Evolutionary conservation across 495 filamentous ascomycete species (phyloP), one percentile per base, ranked within the genome.

Genomic region (Penicillium roqueforti): DNA sequence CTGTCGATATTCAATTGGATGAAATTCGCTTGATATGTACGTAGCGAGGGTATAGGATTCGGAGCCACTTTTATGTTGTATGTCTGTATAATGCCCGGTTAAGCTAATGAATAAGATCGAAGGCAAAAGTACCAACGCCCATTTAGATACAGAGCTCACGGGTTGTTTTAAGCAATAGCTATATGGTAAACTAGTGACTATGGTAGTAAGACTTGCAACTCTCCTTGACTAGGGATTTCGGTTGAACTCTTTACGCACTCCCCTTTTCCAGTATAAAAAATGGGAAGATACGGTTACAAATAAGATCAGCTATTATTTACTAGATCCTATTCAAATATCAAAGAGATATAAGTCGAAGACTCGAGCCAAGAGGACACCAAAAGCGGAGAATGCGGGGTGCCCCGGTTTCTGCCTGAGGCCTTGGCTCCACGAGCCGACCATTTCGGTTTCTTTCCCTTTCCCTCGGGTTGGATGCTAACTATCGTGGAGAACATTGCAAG

Each of bases 351-450:
- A 2, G 39, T 4, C 23, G 19, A 13, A 29, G 36, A 41, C 3
- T 29, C 8, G 28, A 29, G 11, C 22, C 4, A 23, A 23, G 56
- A 40, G 37, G 28, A 14, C 25, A 28, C 39, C 44, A 31, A 40
- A 32, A 54, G 53, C 47, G 56, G 59, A 59, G 41, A 63, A 56
- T 46, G 65, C 60, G 65, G 60, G 56, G 62, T 60, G 52, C 51
- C 56, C 57, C 59, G 14, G 34, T 48, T 59, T 39, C 41, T 66
- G 62, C 60, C 67, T 70, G 40, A 70, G 67, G 67, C 65, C 16
- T 6, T 6, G 2, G 32, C 23, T 52, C 37, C 47, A 37, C 49
- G 47, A 56, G 52, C 57, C 49, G 40, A 43, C 29, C 45, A 23
- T 53, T 40, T 47, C 51, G n/a, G 55, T 41, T 46, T 52, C 45